Conservation (phyloP, 2,329 filamentous ascomycete genomes). For the Ambrosiella beaveri region DNA sequence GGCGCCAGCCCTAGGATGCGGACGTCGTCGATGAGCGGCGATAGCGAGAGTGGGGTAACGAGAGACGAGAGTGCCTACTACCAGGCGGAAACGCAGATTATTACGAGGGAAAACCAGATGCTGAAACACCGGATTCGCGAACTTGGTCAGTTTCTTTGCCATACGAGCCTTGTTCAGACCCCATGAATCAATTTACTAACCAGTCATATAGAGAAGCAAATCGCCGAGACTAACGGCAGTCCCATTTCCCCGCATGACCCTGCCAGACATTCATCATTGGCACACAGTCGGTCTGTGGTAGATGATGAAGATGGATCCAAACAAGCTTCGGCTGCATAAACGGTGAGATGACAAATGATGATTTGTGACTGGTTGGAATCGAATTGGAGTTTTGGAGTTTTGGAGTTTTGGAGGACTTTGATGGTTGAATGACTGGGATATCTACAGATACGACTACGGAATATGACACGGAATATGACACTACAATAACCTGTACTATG, state of each 20-base stretch:
- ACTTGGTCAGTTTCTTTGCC: conserved; percentile 34
- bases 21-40: conserved; percentile 36
- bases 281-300: conserved; percentile 16
- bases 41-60: conserved; percentile 29
- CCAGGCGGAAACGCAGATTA: conserved; percentile 63
- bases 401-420: too few species aligned
- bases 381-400: too few species aligned
- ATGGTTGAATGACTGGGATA: too few species aligned
- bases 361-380: background rate
- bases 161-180: background rate
- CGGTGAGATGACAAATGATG: background rate
- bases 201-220: conserved; percentile 29
- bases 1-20: conserved; percentile 36
- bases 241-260: conserved; percentile 28
- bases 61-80: conserved; percentile 65
- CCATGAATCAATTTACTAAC: conserved; percentile 13
- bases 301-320: background rate
- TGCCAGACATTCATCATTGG: conserved; percentile 28
- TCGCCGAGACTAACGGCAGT: conserved; percentile 26
- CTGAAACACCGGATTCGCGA: conserved; percentile 57
- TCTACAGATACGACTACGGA: too few species aligned
- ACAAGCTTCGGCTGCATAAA: background rate
- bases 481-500: too few species aligned
- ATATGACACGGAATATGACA: too few species aligned
- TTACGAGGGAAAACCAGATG: conserved; percentile 71